phyloP scores from a whole-genome alignment of 345 rosid genomes.

The Eucalyptus pauciflora region DNA sequence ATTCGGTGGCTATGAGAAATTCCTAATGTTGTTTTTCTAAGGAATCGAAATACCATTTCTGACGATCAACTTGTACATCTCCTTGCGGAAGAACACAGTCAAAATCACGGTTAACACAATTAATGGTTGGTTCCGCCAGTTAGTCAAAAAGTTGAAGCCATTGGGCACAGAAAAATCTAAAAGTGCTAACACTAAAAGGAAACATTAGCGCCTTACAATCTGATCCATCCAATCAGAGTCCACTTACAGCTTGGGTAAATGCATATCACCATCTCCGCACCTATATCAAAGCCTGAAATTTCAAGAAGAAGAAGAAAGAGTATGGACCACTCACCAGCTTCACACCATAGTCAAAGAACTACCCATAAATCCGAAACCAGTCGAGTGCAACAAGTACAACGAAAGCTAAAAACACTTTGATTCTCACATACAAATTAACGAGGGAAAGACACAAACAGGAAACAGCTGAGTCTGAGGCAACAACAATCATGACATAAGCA shows the following conservation, averaged over 20 bases:
- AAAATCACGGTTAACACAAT: background rate
- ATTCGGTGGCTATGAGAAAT: background rate
- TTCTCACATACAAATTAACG: background rate
- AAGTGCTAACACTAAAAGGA: background rate
- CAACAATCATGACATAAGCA: background rate
- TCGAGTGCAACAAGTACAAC: background rate
- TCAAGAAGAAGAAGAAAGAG: background rate
- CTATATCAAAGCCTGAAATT: background rate
- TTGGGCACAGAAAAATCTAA: background rate
- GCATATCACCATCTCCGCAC: background rate
- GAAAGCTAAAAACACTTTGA: background rate
- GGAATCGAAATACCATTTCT: background rate
- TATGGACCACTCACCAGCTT: background rate
- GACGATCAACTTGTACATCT: background rate
- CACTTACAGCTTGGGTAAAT: background rate
- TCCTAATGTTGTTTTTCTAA: background rate
- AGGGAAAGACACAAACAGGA: background rate
- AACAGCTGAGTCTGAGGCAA: background rate
- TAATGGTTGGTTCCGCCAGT: background rate
- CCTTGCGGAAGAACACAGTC: background rate
- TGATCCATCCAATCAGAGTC: background rate
- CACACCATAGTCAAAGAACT: background rate
- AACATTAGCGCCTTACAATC: background rate
- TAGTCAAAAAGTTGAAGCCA: background rate
- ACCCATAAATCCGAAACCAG: background rate